A percentile compares a stretch with the other conserved stretches of the same genome.
Evolutionary conservation across 176 grass and related monocot genomes (phyloP).

Genomic region (Rhynchospora tenuis): DNA sequence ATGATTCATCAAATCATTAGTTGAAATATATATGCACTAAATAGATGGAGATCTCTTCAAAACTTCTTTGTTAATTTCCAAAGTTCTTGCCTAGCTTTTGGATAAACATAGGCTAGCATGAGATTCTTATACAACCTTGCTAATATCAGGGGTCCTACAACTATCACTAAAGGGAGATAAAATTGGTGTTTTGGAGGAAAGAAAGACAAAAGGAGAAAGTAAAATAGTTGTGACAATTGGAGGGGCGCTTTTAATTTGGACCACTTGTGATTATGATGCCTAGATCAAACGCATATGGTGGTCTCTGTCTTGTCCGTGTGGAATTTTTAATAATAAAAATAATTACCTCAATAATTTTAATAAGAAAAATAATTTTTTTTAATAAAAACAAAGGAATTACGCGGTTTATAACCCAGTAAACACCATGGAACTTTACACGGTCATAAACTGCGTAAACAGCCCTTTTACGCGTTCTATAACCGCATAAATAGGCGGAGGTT

Average conservation of each 20-base stretch:
- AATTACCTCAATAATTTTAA: too few relatives aligned
- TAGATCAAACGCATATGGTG: slow-evolving; percentile 4
- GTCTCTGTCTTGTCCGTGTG: neutral
- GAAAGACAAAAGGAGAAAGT: slow-evolving; percentile 23
- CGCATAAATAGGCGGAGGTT: too few relatives aligned
- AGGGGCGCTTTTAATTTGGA: slow-evolving; percentile 12
- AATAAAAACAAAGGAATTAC: too few relatives aligned
- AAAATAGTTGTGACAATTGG: slow-evolving; percentile 8
- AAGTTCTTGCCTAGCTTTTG: neutral
- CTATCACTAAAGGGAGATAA: neutral
- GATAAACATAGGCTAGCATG: slow-evolving; percentile 6
- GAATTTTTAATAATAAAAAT: too few relatives aligned
- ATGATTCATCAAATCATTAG: neutral
- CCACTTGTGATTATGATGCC: slow-evolving; percentile 24
- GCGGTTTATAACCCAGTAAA: too few relatives aligned
- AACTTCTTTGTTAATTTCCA: neutral
- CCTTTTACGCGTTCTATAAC: too few relatives aligned
- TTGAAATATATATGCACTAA: neutral
- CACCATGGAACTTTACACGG: too few relatives aligned
- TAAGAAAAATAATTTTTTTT: too few relatives aligned
- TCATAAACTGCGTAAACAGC: too few relatives aligned
- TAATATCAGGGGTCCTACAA: slow-evolving; percentile 9
- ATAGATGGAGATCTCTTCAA: neutral
- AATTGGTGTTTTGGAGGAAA: slow-evolving; percentile 1
- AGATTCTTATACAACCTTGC: neutral